A percentile compares a stretch with the other conserved stretches of the same genome.
phyloP scores from a whole-genome alignment of 371 early-diverging fungal species.

The Rhizopus microsporus region DNA sequence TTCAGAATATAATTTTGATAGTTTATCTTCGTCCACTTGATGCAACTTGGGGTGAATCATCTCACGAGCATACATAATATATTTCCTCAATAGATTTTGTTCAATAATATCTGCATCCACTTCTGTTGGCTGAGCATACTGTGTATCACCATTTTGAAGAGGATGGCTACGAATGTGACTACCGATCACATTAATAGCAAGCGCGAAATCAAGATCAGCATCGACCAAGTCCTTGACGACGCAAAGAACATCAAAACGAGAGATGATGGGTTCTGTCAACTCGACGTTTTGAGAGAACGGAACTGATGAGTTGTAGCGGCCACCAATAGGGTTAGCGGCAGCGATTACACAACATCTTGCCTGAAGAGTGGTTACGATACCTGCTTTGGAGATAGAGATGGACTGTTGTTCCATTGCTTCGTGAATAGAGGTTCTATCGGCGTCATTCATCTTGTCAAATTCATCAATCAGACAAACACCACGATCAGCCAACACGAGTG shows the following conservation, averaged over 20 bases:
- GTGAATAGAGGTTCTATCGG: constrained; percentile 80
- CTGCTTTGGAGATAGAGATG: constrained; percentile 97
- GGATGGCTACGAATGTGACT: constrained; percentile 94
- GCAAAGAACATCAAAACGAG: constrained; percentile 99
- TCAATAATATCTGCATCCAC: constrained; percentile 68
- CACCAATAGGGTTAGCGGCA: constrained; percentile 98
- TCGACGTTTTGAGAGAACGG: constrained; percentile 99
- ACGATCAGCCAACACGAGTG: constrained; percentile 97
- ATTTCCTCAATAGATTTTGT: constrained; percentile 92
- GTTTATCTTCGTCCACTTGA: constrained; percentile 88
- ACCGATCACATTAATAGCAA: constrained; percentile 96
- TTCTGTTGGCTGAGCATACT: constrained; percentile 34
- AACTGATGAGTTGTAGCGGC: constrained; percentile 95
- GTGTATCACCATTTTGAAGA: constrained; percentile 43
- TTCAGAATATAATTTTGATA: constrained; percentile 88
- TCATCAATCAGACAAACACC: constrained; percentile 99
- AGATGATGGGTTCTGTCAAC: constrained; percentile 98
- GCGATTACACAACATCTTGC: constrained; percentile 98
- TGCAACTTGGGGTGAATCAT: constrained; percentile 85
- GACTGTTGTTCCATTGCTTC: constrained; percentile 99
- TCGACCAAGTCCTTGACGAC: constrained; percentile 96
- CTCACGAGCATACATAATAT: constrained; percentile 96
- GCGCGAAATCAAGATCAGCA: constrained; percentile 82
- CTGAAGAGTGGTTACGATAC: constrained; percentile 95
- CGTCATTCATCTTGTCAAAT: constrained; percentile 99